Evolutionary conservation across 805 yeast species (phyloP).

Genomic region (Zygosaccharomyces rouxii): DNA sequence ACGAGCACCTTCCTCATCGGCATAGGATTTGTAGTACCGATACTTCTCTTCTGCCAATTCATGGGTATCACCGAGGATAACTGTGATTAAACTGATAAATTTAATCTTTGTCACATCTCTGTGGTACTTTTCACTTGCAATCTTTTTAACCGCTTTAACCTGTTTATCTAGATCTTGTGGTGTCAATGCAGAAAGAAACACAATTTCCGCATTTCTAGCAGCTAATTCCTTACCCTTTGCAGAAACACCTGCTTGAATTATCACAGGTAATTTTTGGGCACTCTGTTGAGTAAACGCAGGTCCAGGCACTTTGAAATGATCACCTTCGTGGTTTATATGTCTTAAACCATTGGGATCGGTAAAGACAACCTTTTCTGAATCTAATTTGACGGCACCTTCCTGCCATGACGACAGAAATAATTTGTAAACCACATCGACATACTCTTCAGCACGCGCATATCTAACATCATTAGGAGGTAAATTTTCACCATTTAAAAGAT

Average conservation of each 20-base stretch:
- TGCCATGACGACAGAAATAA: constrained; percentile 42
- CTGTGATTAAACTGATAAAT: constrained; percentile 36
- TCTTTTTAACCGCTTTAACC: constrained; percentile 31
- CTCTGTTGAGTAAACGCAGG: constrained; percentile 43
- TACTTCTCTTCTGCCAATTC: constrained; percentile 41
- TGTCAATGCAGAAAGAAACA: constrained; percentile 37
- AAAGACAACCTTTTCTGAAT: constrained; percentile 32
- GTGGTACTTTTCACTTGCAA: constrained; percentile 35
- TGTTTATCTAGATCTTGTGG: constrained; percentile 33
- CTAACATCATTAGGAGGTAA: constrained; percentile 23
- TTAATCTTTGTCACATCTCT: constrained; percentile 39
- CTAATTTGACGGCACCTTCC: constrained; percentile 37
- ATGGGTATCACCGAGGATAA: constrained; percentile 39
- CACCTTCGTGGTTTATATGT: constrained; percentile 41
- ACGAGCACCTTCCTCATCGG: constrained; percentile 42
- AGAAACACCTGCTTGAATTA: constrained; percentile 45
- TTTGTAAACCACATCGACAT: constrained; percentile 39
- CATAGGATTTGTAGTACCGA: constrained; percentile 31
- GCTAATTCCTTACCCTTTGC: constrained; percentile 41
- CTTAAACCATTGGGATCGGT: constrained; percentile 41
- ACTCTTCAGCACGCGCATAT: constrained; percentile 40
- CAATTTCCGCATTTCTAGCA: constrained; percentile 42
- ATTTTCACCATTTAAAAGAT: constrained; percentile 36
- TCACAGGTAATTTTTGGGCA: constrained; percentile 42
- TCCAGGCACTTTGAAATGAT: constrained; percentile 42